Conservation (phyloP, 2,329 filamentous ascomycete genomes). For the Ophidiomyces ophidiicola region DNA sequence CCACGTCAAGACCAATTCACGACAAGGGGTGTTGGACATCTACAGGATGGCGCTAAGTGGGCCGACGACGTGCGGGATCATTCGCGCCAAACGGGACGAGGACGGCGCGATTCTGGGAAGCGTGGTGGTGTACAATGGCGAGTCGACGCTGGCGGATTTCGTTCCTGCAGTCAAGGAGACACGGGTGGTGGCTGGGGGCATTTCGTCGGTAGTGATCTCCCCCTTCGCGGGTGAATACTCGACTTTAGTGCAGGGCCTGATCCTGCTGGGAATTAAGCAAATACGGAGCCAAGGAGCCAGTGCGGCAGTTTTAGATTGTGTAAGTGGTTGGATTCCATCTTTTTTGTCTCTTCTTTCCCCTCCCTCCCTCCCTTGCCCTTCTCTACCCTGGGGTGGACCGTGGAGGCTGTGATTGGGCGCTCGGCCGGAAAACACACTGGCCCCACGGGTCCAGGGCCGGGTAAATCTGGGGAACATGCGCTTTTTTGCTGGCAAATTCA, state of each 20-base stretch:
- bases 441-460: too few species aligned
- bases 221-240: constrained; percentile 55
- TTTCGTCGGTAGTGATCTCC: constrained; percentile 67
- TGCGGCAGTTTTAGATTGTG: constrained; percentile 66
- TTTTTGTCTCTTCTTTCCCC: not conserved
- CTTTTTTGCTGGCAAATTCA: not conserved
- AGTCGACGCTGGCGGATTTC: constrained; percentile 55
- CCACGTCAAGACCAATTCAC: constrained; percentile 60
- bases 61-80: constrained; percentile 62
- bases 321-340: too few species aligned
- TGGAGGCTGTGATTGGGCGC: not conserved
- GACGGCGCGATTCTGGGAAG: constrained; percentile 62
- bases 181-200: constrained; percentile 52
- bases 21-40: constrained; percentile 66
- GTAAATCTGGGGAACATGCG: constrained; percentile 5
- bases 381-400: not conserved
- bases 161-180: constrained; percentile 55
- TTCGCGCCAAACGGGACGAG: constrained; percentile 61
- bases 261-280: constrained; percentile 68
- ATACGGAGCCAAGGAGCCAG: constrained; percentile 66
- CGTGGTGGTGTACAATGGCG: constrained; percentile 63
- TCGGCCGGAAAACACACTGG: not conserved
- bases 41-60: constrained; percentile 65
- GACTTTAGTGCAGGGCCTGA: constrained; percentile 63
- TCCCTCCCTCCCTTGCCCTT: not conserved